Conservation (phyloP, 768 basidiomycete genomes). For the Boletus pseudo-olivaceus region DNA sequence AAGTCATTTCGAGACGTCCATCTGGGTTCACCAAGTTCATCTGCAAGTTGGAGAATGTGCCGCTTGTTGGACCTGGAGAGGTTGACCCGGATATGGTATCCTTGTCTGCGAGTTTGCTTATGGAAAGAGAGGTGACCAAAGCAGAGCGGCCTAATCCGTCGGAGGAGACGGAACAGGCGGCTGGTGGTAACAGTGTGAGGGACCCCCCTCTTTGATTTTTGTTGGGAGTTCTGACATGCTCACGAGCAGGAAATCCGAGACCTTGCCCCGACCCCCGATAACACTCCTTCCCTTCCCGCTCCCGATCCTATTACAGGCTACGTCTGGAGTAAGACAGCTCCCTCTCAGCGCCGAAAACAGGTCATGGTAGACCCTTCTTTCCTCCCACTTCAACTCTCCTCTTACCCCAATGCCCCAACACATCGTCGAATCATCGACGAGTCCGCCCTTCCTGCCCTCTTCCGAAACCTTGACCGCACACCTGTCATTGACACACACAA, state of each 20-base stretch:
- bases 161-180: slow-evolving; percentile 14
- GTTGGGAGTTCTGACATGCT: slow-evolving; percentile 4
- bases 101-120: slow-evolving; percentile 66
- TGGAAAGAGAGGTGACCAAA: slow-evolving; percentile 52
- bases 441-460: slow-evolving; percentile 51
- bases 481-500: slow-evolving; percentile 98
- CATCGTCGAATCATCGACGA: slow-evolving; percentile 50
- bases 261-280: slow-evolving; percentile 3
- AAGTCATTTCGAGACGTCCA: slow-evolving; percentile 78
- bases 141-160: slow-evolving; percentile 28
- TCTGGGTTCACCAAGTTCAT: slow-evolving; percentile 86
- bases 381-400: slow-evolving; percentile 81
- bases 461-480: slow-evolving; percentile 71
- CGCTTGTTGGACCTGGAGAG: slow-evolving; percentile 79
- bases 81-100: slow-evolving; percentile 76
- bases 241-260: slow-evolving; percentile 22
- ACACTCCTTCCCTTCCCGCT: slow-evolving; percentile 27
- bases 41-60: slow-evolving; percentile 85
- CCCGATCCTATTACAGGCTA: slow-evolving; percentile 81
- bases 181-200: slow-evolving; percentile 9
- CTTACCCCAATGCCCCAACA: slow-evolving; percentile 49
- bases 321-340: slow-evolving; percentile 83
- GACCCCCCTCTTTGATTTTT: not conserved
- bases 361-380: slow-evolving; percentile 83
- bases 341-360: slow-evolving; percentile 85